phyloP scores from a whole-genome alignment of 1,284 basidiomycete genomes.

The Wallemia mellicola region DNA sequence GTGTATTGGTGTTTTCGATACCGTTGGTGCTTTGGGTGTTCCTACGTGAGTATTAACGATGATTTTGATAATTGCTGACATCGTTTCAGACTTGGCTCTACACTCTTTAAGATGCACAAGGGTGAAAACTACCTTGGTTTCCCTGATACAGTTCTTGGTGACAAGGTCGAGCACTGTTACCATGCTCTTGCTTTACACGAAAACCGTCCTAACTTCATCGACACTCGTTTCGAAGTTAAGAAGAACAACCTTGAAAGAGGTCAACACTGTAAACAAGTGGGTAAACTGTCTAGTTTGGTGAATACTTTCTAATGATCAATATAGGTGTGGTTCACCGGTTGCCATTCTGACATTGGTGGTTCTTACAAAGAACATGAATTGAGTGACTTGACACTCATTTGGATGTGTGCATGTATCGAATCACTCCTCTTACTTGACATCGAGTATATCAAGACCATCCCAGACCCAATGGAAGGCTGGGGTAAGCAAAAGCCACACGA shows the following conservation, averaged over 20 bases:
- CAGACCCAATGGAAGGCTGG: neutral
- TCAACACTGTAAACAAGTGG: neutral
- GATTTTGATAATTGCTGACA: too few species aligned
- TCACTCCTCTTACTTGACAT: neutral
- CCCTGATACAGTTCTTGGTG: neutral
- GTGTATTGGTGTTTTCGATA: neutral
- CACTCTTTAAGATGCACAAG: neutral
- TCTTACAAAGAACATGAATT: neutral
- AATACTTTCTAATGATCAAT: neutral
- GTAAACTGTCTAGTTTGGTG: neutral
- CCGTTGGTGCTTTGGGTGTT: neutral
- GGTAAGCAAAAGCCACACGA: neutral
- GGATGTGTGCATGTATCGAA: neutral
- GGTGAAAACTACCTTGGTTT: neutral
- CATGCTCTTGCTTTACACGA: neutral
- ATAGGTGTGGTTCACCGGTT: neutral
- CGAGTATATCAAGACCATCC: neutral
- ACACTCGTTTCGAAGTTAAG: neutral
- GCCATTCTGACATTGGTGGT: neutral
- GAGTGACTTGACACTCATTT: neutral
- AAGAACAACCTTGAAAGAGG: neutral
- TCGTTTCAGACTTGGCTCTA: too few species aligned
- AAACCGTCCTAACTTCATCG: neutral
- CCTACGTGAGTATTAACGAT: too few species aligned
- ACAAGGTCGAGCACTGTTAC: neutral